Evolutionary conservation across 2,329 filamentous ascomycete genomes (phyloP).

Genomic region (Claviceps capensis): DNA sequence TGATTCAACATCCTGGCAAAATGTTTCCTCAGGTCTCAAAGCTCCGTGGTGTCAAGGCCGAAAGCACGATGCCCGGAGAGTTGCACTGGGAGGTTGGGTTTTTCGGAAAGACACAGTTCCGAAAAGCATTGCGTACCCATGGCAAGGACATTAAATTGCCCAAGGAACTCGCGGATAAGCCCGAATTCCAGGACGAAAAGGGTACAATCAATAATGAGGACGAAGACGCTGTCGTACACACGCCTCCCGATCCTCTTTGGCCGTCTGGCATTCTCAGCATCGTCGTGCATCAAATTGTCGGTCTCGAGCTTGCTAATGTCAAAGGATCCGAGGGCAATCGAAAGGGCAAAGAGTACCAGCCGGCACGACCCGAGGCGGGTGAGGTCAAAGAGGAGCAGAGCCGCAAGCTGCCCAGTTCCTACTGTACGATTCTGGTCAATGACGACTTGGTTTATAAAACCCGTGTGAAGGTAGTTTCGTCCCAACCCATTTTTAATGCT

Average conservation of each 20-base stretch:
- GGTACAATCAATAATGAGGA: constrained; percentile 55
- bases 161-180: constrained; percentile 55
- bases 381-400: constrained; percentile 77
- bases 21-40: constrained; percentile 86
- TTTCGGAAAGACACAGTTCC: constrained; percentile 82
- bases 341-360: constrained; percentile 78
- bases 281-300: constrained; percentile 88
- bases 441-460: constrained; percentile 88
- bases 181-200: constrained; percentile 73
- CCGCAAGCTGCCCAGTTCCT: constrained; percentile 70
- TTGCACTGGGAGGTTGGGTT: constrained; percentile 94
- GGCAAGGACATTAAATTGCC: constrained; percentile 72
- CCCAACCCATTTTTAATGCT: constrained; percentile 93
- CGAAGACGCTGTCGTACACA: constrained; percentile 77
- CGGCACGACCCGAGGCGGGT: constrained; percentile 66
- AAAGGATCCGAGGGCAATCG: constrained; percentile 72
- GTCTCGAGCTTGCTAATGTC: constrained; percentile 81
- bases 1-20: constrained; percentile 81
- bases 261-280: constrained; percentile 80
- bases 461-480: constrained; percentile 84
- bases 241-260: constrained; percentile 91
- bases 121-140: constrained; percentile 71
- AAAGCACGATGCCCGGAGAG: constrained; percentile 80
- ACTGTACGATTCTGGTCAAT: constrained; percentile 85
- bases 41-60: constrained; percentile 68